A percentile compares a stretch with the other conserved stretches of the same genome.
These are phyloP conservation scores for Podospora comata DNA, from an alignment of 495 filamentous ascomycete species.

Conservation along the genomic window DNA sequence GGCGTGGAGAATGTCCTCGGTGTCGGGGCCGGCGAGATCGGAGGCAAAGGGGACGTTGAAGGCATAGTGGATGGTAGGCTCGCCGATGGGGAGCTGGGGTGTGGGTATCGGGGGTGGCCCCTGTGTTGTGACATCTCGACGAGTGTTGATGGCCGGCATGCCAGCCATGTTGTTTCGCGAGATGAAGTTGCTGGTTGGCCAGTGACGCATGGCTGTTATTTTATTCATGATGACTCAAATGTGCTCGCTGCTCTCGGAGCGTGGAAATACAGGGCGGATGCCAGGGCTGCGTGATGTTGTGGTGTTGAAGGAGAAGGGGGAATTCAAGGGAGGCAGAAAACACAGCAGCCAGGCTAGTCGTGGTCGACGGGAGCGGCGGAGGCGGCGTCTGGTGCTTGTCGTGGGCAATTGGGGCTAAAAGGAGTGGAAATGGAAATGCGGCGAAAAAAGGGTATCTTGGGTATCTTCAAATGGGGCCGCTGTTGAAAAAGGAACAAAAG, in stretches of 20 bases:
- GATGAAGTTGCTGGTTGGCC: conserved; percentile 77
- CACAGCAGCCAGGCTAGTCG: conserved; percentile 4
- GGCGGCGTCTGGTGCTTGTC: conserved; percentile 2
- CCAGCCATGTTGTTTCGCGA: conserved; percentile 67
- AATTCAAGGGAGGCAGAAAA: conserved; percentile 6
- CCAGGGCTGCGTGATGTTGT: conserved; percentile 2
- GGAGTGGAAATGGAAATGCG: conserved; percentile 23
- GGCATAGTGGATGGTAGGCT: conserved; percentile 67
- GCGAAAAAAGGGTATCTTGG: conserved; percentile 30
- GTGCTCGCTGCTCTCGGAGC: conserved; percentile 14
- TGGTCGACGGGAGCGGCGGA: conserved; percentile 14
- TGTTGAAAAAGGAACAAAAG: conserved; percentile 31
- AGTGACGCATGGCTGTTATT: conserved; percentile 90
- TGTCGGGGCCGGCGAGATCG: conserved; percentile 82
- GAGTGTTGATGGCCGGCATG: conserved; percentile 59
- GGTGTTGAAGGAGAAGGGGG: conserved; percentile 1
- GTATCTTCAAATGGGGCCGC: conserved; percentile 30
- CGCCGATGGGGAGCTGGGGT: conserved; percentile 56
- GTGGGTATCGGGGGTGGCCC: conserved; percentile 62
- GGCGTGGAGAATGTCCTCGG: conserved; percentile 87
- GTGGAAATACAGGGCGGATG: neutral
- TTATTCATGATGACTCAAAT: conserved; percentile 70
- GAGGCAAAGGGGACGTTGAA: conserved; percentile 97
- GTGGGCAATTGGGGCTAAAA: conserved; percentile 33
- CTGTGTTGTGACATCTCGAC: conserved; percentile 63